Evolutionary conservation across 306 rosid species (phyloP).

Genomic region (Castanopsis chinensis): DNA sequence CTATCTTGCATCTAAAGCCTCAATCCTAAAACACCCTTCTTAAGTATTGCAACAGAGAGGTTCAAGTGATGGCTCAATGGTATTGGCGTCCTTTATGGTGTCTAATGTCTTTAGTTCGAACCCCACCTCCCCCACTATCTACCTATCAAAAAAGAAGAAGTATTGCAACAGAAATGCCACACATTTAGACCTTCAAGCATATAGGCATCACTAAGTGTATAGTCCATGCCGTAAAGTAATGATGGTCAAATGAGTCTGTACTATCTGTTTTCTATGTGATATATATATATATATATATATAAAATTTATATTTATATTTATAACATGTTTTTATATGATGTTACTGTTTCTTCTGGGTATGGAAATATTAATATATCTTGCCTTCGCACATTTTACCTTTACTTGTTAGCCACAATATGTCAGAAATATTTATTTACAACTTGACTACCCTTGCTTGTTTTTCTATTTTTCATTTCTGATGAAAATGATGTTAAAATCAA

Average conservation of each 20-base stretch:
- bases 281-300: too few species aligned
- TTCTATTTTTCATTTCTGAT: not conserved
- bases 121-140: too few species aligned
- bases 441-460: not conserved
- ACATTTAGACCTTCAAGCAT: not conserved
- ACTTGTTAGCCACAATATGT: too few species aligned
- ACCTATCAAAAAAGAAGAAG: not conserved
- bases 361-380: not conserved
- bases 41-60: not conserved
- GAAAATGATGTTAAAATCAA: not conserved
- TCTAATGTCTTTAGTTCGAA: too few species aligned
- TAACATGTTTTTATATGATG: not conserved
- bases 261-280: not conserved
- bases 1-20: slow-evolving; percentile 2
- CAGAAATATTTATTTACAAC: not conserved
- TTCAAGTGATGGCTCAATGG: too few species aligned
- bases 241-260: not conserved
- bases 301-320: too few species aligned
- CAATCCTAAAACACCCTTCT: not conserved
- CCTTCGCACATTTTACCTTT: not conserved
- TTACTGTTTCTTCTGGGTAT: not conserved
- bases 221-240: not conserved
- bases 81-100: too few species aligned
- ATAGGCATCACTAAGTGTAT: not conserved
- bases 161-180: not conserved